Base-by-base conservation (phyloP, 1,139 yeast genomes). In the Yamadazyma sp. region DNA sequence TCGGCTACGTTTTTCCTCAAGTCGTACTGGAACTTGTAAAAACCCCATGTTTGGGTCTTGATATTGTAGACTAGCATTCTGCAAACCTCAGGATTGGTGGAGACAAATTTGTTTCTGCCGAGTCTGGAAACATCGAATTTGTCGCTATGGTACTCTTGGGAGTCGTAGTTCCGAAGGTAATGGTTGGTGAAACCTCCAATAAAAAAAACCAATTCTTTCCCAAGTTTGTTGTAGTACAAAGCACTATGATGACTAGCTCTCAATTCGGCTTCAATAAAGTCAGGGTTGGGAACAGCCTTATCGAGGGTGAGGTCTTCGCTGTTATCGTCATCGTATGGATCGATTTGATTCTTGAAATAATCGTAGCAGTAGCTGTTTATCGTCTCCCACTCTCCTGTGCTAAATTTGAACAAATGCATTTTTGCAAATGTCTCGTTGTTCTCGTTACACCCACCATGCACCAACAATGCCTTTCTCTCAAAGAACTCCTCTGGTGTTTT, bases 391-490 rank as follows among this genome's bases (percentile, higher is more conserved):
- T 54, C 53, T 5, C 68, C 66, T 0, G 62, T 58, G 11, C 55
- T 59, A 42, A 72, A 69, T 10, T 54, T 48, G 49, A 65, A 70
- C 14, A 65, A 29, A 42, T 55, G 65, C 37, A 70, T 54, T 42
- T 69, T 74, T 35, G 66, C 55, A 41, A 62, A 69, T 3, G 59
- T 55, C 12, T 61, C 50, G 9, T 49, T 43, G 1, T 56, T 38
- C 9, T 68, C 68, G 43, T 65, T 58, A 39, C 69, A 62, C 2
- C 77, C 77, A 3, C 77, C 77, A 29, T 71, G 77, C 3, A 72
- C 54, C 10, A 72, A 31, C 12, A 71, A 53, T 3, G 66, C 61
- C 44, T 61, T 64, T 5, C 56, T 56, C 5, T 48, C 46, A 42
- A 65, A 66, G 38, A 45, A 61, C 16, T 48, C 50, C 17, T 55